A percentile compares a stretch with the other conserved stretches of the same genome.
phyloP scores from a whole-genome alignment of 352 stramenopile species.

The Phytopythium montanum region DNA sequence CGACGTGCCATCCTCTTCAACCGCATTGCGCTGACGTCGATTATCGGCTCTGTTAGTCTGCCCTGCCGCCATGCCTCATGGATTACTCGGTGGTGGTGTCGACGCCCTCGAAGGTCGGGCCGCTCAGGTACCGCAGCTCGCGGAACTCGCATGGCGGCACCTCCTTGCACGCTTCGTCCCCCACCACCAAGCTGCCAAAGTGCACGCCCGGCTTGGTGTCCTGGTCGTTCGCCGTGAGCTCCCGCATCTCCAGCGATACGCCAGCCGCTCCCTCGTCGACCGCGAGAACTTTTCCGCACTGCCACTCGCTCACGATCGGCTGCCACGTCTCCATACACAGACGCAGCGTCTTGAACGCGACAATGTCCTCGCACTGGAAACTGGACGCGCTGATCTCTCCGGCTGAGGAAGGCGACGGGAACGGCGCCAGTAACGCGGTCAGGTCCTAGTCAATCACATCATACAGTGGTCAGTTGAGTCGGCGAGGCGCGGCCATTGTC shows the following conservation, averaged over 20 bases:
- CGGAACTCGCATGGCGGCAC: slow-evolving; percentile 32
- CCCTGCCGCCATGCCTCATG: background rate
- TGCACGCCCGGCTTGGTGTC: background rate
- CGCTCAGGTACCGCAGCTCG: slow-evolving; percentile 46
- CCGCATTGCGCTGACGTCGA: background rate
- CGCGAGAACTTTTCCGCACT: slow-evolving; percentile 39
- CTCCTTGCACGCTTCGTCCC: background rate
- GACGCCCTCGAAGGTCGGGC: slow-evolving; percentile 19
- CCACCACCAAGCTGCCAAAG: background rate
- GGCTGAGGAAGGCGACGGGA: slow-evolving; percentile 14
- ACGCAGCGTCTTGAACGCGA: slow-evolving; percentile 75
- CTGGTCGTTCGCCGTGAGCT: background rate
- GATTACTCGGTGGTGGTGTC: background rate
- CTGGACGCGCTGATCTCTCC: background rate
- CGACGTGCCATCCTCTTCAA: background rate
- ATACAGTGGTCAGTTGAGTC: background rate
- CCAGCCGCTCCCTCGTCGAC: slow-evolving; percentile 1
- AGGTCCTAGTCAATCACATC: slow-evolving; percentile 20
- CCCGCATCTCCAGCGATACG: background rate
- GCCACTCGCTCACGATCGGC: slow-evolving; percentile 64
- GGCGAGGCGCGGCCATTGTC: background rate
- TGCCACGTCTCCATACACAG: slow-evolving; percentile 80
- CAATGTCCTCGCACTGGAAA: slow-evolving; percentile 41
- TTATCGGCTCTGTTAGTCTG: background rate
- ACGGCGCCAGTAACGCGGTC: slow-evolving; percentile 21